Evolutionary conservation across 1,139 yeast genomes (phyloP), one percentile per base, ranked within the genome.

Genomic region (Kodamaea sp.): DNA sequence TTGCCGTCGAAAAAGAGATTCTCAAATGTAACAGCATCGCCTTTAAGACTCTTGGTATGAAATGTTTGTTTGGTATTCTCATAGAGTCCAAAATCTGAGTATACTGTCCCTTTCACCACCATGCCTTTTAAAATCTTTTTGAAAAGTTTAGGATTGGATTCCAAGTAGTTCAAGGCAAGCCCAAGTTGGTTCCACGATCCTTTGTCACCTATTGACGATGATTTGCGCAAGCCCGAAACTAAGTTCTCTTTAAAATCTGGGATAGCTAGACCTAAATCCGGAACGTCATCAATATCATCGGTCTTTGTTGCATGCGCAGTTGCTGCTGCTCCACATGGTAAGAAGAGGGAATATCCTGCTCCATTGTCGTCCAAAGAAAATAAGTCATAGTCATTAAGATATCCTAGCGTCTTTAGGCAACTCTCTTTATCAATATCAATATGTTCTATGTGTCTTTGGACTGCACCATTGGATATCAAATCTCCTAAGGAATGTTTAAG

Each of bases 111-210:
- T 43, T 83, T 73, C 5, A 88, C 47, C 24, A 90, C 76, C 38
- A 80, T 58, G 26, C 80, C 79, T 43, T 73, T 70, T 53, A 89
- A 61, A 1, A 86, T 58, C 2, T 55, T 43, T 22, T 71, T 61
- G 46, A 88, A 62, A 0, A 78, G 69, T 1, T 75, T 57, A 0
- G 67, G 67, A 41, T 87, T 76, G 1, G 60, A 41, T 39, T 76
- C 70, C 26, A 92, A 57, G 52, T 82, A 84, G 28, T 74, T 73
- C 30, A 78, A 63, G 1, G 81, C 73, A 26, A 92, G 63, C 2
- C 83, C 89, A 22, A 83, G 66, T 4, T 64, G 57, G 13, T 73
- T 70, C 97, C 97, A 90, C 0, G 94, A 78, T 18, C 53, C 53
- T 15, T 29, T 29, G 10, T 20, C 12, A 12, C 22, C 15, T 7